phyloP scores from a whole-genome alignment of 108 stramenopile genomes.

The Chaetoceros muelleri region DNA sequence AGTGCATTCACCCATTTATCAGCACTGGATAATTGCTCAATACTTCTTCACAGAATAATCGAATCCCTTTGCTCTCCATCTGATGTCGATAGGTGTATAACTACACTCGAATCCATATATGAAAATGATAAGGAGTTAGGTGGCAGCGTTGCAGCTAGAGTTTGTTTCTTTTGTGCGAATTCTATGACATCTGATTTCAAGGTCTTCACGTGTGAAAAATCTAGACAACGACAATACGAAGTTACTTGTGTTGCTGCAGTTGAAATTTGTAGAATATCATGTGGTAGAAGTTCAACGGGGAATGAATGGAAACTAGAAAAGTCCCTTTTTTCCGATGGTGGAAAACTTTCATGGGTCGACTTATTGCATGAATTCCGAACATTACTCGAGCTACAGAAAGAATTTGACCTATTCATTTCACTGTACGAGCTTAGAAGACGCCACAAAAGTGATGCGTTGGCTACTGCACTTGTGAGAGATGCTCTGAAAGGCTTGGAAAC shows the following conservation, averaged over 20 bases:
- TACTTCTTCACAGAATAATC: conserved; percentile 34
- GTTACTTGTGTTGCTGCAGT: not conserved
- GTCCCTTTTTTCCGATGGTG: not conserved
- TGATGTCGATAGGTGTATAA: no score
- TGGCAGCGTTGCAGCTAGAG: conserved; percentile 17
- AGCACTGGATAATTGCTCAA: conserved; percentile 33
- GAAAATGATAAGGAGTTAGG: conserved; percentile 12
- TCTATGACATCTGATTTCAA: not conserved
- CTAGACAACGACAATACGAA: no score
- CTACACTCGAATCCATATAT: not conserved
- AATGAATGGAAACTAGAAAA: not conserved
- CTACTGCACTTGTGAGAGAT: conserved; percentile 14
- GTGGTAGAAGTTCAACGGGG: not conserved
- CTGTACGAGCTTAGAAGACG: conserved; percentile 16
- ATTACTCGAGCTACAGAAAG: conserved; percentile 17
- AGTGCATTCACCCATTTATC: conserved; percentile 69
- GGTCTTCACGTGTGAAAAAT: not conserved
- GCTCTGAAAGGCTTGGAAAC: not conserved
- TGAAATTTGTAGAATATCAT: not conserved
- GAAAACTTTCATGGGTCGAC: not conserved
- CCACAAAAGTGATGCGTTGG: conserved; percentile 10
- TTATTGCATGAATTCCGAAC: conserved; percentile 18
- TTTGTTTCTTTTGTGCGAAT: conserved; percentile 17
- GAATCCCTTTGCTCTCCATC: no score
- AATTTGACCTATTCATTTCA: conserved; percentile 15